Conservation (phyloP, 2,329 filamentous ascomycete genomes). For the Diaporthe capsici region DNA sequence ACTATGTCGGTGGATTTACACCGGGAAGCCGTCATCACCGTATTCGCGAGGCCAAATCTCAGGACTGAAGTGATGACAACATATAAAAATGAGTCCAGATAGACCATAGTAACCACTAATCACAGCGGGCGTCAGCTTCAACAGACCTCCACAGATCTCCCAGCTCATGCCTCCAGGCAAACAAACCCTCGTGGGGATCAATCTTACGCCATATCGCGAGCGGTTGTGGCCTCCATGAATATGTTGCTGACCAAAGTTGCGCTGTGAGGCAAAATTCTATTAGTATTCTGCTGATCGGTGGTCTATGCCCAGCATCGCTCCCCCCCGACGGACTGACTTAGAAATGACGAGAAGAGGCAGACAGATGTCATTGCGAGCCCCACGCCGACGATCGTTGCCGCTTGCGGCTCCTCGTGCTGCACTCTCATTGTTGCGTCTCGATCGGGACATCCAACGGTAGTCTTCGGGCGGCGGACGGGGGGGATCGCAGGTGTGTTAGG, state of each 20-base stretch:
- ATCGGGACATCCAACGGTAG: neutral
- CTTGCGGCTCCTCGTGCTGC: conserved; percentile 16
- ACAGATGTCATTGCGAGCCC: conserved; percentile 13
- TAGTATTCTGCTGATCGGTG: neutral
- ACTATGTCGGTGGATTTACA: conserved; percentile 21
- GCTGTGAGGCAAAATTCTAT: neutral
- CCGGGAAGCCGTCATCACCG: neutral
- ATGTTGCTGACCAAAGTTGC: conserved; percentile 17
- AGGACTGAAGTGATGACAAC: neutral
- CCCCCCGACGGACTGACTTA: neutral
- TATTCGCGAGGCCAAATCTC: conserved; percentile 10
- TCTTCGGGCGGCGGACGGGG: neutral
- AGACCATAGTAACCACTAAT: conserved; percentile 20
- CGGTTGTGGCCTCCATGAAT: conserved; percentile 17
- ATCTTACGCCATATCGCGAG: conserved; percentile 23
- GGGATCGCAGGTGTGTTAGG: neutral
- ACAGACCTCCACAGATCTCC: neutral
- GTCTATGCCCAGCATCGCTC: too few relatives aligned
- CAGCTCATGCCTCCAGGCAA: neutral
- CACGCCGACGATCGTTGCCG: conserved; percentile 20
- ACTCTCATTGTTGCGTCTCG: conserved; percentile 26
- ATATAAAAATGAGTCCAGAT: neutral
- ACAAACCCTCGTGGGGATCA: too few relatives aligned
- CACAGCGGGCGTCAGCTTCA: neutral
- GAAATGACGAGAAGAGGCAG: conserved; percentile 20